Evolutionary conservation across 495 filamentous ascomycete genomes (phyloP), one percentile per base, ranked within the genome.

Genomic region (Cryomyces antarcticus): DNA sequence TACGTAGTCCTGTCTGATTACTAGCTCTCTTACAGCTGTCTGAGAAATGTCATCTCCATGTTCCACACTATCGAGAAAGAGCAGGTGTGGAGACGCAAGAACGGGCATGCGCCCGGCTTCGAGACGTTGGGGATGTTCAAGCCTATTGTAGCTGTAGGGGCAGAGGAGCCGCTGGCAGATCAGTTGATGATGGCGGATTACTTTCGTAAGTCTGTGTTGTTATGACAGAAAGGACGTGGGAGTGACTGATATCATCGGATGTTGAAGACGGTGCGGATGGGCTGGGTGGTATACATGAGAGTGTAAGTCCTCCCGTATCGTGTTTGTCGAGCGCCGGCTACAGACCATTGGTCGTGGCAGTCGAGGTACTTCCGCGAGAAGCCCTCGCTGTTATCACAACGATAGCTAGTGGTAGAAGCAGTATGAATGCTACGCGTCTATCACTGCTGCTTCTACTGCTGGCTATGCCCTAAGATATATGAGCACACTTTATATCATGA

Each of bases 61-160:
- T 96, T 96, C 63, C 80, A 95, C 52, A 77, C 88, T 49, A 72
- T 99, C 49, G 85, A 93, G 48, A 78, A 80, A 45, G 89, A 99
- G 61, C 73, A 80, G 52, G 65, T 72, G 52, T 99, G 89, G 88
- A 73, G 89, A 34, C 67, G 70, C 52, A 59, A 70, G 3, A 68
- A 73, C 5, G 78, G 78, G 5, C 67, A 59, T 7, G 66, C 70
- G 0, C 68, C 77, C 39, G 77, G 80, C 4, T 96, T 84, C 47
- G 70, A 71, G 37, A 65, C 70, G 7, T 61, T 99, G 50, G 65
- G 66, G 33, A 65, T 68, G 6, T 73, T 60, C 54, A 84, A 79
- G 52, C 92, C 89, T 3, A 53, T 93, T 41, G 72, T 96, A 28
- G 86, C 89, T 5, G 68, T 96, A 28, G 89, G 89, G 4, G 80